Percentiles rank a stretch among this genome's conserved stretches.
These are phyloP conservation scores for Sporothrix variecibatus DNA, from an alignment of 2,329 filamentous ascomycete genomes.

Conservation along the genomic window DNA sequence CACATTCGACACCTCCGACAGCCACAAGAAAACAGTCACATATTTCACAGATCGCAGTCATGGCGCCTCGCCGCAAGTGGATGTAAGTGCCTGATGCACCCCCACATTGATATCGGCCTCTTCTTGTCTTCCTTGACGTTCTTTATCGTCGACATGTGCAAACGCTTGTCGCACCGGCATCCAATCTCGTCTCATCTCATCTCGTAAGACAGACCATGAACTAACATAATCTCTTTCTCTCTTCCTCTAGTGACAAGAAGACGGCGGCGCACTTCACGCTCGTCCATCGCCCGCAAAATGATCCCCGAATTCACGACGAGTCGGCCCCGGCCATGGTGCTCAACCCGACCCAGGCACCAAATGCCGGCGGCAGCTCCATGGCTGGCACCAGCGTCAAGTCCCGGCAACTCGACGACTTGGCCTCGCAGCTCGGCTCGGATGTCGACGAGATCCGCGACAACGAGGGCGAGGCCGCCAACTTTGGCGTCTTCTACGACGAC, in stretches of 20 bases:
- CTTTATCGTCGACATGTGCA: neutral
- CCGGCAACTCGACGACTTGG: slow-evolving; percentile 74
- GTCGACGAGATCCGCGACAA: slow-evolving; percentile 72
- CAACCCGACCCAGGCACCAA: slow-evolving; percentile 61
- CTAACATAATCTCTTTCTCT: slow-evolving; percentile 23
- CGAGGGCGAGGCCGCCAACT: slow-evolving; percentile 92
- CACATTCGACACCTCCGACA: neutral
- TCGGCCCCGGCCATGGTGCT: slow-evolving; percentile 88
- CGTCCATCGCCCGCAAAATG: slow-evolving; percentile 94
- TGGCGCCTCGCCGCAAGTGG: slow-evolving; percentile 32
- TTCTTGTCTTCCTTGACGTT: neutral
- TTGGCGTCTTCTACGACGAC: slow-evolving; percentile 95
- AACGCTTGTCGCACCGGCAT: slow-evolving; percentile 5
- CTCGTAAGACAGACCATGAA: neutral
- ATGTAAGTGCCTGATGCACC: slow-evolving; percentile 40
- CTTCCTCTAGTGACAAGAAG: slow-evolving; percentile 69
- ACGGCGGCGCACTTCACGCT: slow-evolving; percentile 89
- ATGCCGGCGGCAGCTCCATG: slow-evolving; percentile 36
- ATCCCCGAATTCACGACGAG: slow-evolving; percentile 92
- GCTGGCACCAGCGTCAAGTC: slow-evolving; percentile 41
- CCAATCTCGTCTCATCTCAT: neutral
- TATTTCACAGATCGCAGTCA: slow-evolving; percentile 12
- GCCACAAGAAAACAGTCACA: neutral
- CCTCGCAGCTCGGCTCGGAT: slow-evolving; percentile 71
- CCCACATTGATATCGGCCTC: neutral